phyloP scores from a whole-genome alignment of 2,329 filamentous ascomycete genomes.

The Ophiosphaerella herpotricha region DNA sequence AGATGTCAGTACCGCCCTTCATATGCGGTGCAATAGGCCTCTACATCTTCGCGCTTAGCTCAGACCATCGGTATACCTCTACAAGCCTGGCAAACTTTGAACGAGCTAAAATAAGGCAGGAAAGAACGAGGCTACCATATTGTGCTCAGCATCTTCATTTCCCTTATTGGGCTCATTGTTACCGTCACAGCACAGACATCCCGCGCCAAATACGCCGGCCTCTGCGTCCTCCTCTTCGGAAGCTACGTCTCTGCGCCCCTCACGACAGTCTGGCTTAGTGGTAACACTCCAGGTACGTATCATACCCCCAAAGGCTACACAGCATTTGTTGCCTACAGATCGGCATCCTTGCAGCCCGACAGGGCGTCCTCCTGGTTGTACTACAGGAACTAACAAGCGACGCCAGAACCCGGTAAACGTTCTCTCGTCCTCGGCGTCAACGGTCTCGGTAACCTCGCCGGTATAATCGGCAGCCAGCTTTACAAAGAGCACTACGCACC shows the following conservation, averaged over 20 bases:
- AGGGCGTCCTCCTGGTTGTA: too few relatives aligned
- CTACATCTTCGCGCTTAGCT: conserved; percentile 51
- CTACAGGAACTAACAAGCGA: too few relatives aligned
- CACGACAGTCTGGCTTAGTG: conserved; percentile 30
- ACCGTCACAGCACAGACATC: conserved; percentile 11
- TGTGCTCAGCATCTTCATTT: conserved; percentile 50
- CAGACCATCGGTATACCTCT: conserved; percentile 39
- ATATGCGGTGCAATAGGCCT: conserved; percentile 53
- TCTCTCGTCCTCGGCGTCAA: conserved; percentile 26
- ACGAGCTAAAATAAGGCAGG: background rate
- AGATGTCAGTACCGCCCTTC: conserved; percentile 55
- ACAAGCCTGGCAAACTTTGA: too few relatives aligned
- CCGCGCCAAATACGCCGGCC: conserved; percentile 18
- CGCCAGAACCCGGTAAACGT: conserved; percentile 22
- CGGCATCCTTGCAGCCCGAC: too few relatives aligned
- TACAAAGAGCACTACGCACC: conserved; percentile 24
- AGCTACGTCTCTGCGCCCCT: conserved; percentile 29
- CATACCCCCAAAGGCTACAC: background rate
- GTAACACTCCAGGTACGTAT: conserved; percentile 22
- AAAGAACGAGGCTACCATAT: conserved; percentile 46
- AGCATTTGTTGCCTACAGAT: too few relatives aligned
- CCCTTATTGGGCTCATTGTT: conserved; percentile 39
- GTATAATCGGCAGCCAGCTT: conserved; percentile 26
- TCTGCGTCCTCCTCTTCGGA: conserved; percentile 28
- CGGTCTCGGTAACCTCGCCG: conserved; percentile 31